phyloP scores from a whole-genome alignment of 2,329 filamentous ascomycete species.

The Ascochyta koolunga region DNA sequence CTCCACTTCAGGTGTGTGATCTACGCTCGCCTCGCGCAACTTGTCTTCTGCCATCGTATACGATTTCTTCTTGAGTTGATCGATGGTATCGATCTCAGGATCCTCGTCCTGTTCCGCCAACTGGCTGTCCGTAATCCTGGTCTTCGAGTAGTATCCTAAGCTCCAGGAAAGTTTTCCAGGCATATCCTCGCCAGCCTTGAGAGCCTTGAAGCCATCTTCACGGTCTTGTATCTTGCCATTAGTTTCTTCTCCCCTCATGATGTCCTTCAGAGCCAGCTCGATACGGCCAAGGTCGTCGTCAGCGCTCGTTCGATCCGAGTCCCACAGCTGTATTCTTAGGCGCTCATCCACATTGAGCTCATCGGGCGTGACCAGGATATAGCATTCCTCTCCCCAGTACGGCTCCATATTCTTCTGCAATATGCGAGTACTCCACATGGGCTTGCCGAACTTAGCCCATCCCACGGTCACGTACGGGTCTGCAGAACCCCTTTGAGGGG shows the following conservation, averaged over 20 bases:
- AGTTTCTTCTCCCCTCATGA: slow-evolving; percentile 66
- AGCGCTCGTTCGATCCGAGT: slow-evolving; percentile 73
- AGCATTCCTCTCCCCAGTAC: slow-evolving; percentile 72
- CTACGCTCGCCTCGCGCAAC: slow-evolving; percentile 67
- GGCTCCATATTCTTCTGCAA: slow-evolving; percentile 70
- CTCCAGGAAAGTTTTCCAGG: slow-evolving; percentile 73
- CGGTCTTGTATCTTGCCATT: slow-evolving; percentile 68
- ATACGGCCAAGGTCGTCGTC: slow-evolving; percentile 78
- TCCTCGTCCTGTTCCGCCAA: slow-evolving; percentile 67
- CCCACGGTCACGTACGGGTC: slow-evolving; percentile 75
- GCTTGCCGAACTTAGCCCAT: slow-evolving; percentile 79
- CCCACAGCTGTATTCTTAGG: slow-evolving; percentile 74
- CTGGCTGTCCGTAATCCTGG: slow-evolving; percentile 66
- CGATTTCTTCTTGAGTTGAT: slow-evolving; percentile 66
- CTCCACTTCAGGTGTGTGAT: slow-evolving; percentile 66
- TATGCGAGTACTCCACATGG: slow-evolving; percentile 69
- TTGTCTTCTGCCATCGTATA: slow-evolving; percentile 62
- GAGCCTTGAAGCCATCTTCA: slow-evolving; percentile 68
- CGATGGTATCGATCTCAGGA: slow-evolving; percentile 61
- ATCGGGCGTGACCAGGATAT: slow-evolving; percentile 71
- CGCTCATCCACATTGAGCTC: slow-evolving; percentile 75
- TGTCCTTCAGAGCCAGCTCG: slow-evolving; percentile 68
- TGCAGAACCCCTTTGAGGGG: slow-evolving; percentile 65
- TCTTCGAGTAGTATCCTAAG: slow-evolving; percentile 74
- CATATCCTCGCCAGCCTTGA: slow-evolving; percentile 70